Evolutionary conservation across 257 asterid genomes (phyloP), one percentile per base, ranked within the genome.

Genomic region (Solanum etuberosum): DNA sequence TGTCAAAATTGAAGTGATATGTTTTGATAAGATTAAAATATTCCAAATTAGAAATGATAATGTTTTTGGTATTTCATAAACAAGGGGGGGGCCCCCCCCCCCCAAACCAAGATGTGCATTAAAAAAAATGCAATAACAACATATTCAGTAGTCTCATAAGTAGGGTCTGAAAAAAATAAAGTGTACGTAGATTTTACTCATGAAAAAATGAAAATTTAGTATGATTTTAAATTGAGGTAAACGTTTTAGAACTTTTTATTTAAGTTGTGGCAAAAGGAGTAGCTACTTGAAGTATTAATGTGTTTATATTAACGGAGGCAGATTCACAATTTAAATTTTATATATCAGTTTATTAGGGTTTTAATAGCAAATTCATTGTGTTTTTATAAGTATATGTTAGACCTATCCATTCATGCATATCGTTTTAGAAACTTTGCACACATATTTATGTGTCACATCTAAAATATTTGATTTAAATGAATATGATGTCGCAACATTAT

Each of bases 1-100:
- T 87, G 43, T 82, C 84, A 37, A 32, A 85, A 37, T n/a, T 83
- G 37, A 31, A 89, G 20, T 46, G 12, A 84, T 89, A 78, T n/a
- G 65, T 31, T 42, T 40, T 42, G 87, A 87, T 84, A 80, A 87
- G 74, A n/a, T 71, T 68, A 20, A n/a, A 72, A 57, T 15, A 74
- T 42, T 84, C 83, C 25, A 48, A 68, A 70, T 87, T 80, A 25
- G 2, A n/a, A 67, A 67, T 42, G 46, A 23, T 27, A 29, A 57
- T 86, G 71, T 86, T 82, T 78, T 46, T 43, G 11, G 42, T 80
- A 80, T 46, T 80, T 29, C 85, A 46, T 46, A 70, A 74, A 77
- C 25, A 40, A 77, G n/a, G n/a, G n/a, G n/a, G n/a, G n/a, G n/a
- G n/a, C 6, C 35, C 23, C 34, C 20, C 20, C 8, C 25, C 7